These are phyloP conservation scores for Metarhizium rileyi DNA, from an alignment of 2,329 filamentous ascomycete species.

Conservation along the genomic window DNA sequence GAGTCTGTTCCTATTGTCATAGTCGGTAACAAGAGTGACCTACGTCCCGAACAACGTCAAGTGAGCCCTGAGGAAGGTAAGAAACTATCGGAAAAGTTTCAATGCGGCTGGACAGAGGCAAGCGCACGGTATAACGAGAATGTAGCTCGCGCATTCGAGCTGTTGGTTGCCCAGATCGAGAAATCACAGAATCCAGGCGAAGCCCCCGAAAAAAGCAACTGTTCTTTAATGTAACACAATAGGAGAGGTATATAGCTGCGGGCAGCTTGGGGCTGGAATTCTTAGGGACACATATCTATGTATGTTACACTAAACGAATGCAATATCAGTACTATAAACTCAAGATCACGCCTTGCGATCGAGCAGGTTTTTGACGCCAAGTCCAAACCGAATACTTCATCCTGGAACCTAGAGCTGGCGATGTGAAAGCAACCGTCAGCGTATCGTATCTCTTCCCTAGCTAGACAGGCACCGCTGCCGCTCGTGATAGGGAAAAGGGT, in stretches of 20 bases:
- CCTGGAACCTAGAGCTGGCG: neutral
- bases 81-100: slow-evolving; percentile 74
- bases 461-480: too few relatives aligned
- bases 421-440: too few relatives aligned
- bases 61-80: slow-evolving; percentile 79
- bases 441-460: too few relatives aligned
- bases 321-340: neutral
- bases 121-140: slow-evolving; percentile 92
- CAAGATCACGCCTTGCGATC: neutral
- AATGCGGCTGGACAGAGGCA: slow-evolving; percentile 90
- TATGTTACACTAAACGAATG: neutral
- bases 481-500: neutral
- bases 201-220: slow-evolving; percentile 71
- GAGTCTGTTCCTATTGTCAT: slow-evolving; percentile 89
- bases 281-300: neutral
- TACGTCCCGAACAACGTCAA: slow-evolving; percentile 86
- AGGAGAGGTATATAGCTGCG: slow-evolving; percentile 1
- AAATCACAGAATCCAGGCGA: slow-evolving; percentile 86
- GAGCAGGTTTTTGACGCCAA: neutral
- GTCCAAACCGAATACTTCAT: too few relatives aligned
- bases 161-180: slow-evolving; percentile 91
- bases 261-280: slow-evolving; percentile 2
- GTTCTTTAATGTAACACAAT: slow-evolving; percentile 64
- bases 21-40: slow-evolving; percentile 94
- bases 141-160: slow-evolving; percentile 83